Evolutionary conservation across 768 basidiomycete species (phyloP), one percentile per base, ranked within the genome.

Genomic region (Boletus pseudopeckii): DNA sequence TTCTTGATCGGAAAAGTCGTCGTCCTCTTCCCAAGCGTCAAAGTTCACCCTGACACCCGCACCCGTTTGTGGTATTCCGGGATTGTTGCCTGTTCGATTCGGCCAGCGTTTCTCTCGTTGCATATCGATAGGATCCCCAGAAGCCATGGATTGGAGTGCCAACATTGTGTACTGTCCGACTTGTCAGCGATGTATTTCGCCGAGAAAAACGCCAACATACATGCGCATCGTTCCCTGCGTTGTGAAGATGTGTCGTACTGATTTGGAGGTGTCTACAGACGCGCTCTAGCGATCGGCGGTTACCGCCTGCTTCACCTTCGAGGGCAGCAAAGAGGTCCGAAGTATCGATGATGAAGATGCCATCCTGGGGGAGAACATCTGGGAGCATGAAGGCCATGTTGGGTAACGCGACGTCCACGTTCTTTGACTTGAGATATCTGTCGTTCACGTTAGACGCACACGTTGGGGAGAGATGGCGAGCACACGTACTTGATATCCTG

Each of bases 101-200:
- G 91, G 91, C 91, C 91, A 93, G 36, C 91, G 78, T 64, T 82
- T 76, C 61, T 89, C 85, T 50, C 90, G 80, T 60, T 93, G 91
- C 47, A 76, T 75, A 65, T 93, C 91, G 10, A 92, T 61, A 9
- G 81, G 82, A 46, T 83, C 82, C 5, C 89, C 90, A 20, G 77
- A 74, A 17, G 87, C 88, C 91, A 94, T 92, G 28, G 75, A 69
- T 50, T 78, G 79, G 65, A 89, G 65, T 13, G 82, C 81, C 42
- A 80, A 68, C 52, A 92, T 72, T 2, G 89, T 91, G 60, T 82
- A 89, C 91, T 93, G 58, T 37, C 24, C n/a, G 22, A 33, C 26
- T 9, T 9, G 10, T 63, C 15, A 66, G 28, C 11, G 2, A 28
- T 20, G 18, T 8, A 17, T 24, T 30, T 14, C 13, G 7, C 28